phyloP scores from a whole-genome alignment of 441 rosid genomes.

The Erodium trifolium region DNA sequence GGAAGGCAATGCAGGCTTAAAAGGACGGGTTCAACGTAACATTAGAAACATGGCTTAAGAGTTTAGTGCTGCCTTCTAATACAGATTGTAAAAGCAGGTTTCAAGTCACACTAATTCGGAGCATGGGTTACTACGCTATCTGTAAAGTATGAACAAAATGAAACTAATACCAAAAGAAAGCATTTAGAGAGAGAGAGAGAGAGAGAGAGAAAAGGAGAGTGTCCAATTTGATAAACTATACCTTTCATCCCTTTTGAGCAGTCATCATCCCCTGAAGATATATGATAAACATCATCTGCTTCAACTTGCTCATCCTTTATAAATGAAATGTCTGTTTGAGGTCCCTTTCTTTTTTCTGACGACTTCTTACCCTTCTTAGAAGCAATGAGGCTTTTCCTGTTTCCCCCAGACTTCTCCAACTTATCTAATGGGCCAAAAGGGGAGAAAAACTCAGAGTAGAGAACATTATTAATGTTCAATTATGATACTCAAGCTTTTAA shows the following conservation, averaged over 20 bases:
- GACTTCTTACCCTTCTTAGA: conserved; percentile 18
- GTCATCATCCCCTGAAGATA: conserved; percentile 85
- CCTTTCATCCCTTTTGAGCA: conserved; percentile 81
- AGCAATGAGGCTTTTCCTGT: conserved; percentile 18
- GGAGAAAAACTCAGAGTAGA: conserved; percentile 10
- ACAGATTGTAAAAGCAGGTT: neutral
- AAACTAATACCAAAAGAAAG: no score
- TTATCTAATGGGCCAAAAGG: conserved; percentile 31
- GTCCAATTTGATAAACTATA: conserved; percentile 23
- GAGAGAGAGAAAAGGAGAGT: no score
- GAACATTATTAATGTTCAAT: neutral
- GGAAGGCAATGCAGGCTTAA: no score
- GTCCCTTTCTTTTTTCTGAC: conserved; percentile 22
- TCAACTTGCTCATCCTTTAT: conserved; percentile 20
- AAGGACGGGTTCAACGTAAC: no score
- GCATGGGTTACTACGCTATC: neutral
- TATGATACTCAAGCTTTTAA: no score
- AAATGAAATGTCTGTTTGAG: neutral
- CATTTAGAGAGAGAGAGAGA: no score
- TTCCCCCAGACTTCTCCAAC: conserved; percentile 46
- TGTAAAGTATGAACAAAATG: neutral
- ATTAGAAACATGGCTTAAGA: no score
- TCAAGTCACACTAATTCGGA: neutral
- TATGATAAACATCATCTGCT: conserved; percentile 44
- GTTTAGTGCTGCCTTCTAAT: no score